phyloP scores from a whole-genome alignment of 2,329 filamentous ascomycete species.

The Orbilia blumenaviensis region DNA sequence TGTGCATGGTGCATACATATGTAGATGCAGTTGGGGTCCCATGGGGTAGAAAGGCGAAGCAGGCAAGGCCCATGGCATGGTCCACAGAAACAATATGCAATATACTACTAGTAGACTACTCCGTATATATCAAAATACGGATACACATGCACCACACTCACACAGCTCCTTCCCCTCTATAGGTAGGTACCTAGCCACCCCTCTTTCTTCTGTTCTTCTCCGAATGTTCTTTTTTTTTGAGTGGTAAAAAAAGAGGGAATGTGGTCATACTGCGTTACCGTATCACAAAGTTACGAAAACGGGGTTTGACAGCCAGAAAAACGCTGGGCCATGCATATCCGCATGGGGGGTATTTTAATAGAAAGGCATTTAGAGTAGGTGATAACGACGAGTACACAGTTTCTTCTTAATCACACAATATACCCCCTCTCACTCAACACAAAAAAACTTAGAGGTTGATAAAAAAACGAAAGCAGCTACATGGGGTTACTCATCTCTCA shows the following conservation, averaged over 20 bases:
- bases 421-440: no score
- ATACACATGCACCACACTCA: constrained; percentile 21
- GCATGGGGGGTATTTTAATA: not conserved
- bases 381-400: no score
- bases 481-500: constrained; percentile 29
- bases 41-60: constrained; percentile 28
- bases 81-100: not conserved
- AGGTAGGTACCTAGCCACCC: not conserved
- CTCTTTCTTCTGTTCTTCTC: not conserved
- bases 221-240: not conserved
- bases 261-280: constrained; percentile 21
- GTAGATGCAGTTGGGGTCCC: constrained; percentile 28
- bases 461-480: no score
- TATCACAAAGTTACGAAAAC: constrained; percentile 49
- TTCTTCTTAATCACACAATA: no score
- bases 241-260: not conserved
- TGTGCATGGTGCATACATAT: constrained; percentile 48
- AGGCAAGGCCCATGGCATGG: constrained; percentile 30
- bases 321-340: constrained; percentile 23
- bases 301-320: constrained; percentile 28
- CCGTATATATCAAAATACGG: constrained; percentile 16
- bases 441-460: no score
- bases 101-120: no score
- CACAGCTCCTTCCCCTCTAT: not conserved
- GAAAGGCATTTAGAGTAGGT: not conserved